Conservation (phyloP, 2,329 filamentous ascomycete genomes). For the Calonectria hawksworthii region DNA sequence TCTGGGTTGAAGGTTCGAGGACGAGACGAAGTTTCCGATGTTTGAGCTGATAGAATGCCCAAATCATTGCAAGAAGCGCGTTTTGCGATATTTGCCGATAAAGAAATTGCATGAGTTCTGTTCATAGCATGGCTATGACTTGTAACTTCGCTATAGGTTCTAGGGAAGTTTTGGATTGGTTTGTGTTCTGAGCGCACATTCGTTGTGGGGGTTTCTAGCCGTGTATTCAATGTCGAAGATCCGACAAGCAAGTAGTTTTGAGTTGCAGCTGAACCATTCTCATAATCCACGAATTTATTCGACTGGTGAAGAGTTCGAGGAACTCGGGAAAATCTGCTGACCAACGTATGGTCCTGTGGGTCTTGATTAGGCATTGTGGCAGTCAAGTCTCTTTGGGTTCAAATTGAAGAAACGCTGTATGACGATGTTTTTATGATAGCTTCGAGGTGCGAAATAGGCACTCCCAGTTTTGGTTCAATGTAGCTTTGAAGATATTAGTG, state of each 20-base stretch:
- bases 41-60: background rate
- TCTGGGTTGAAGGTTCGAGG: background rate
- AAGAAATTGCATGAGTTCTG: background rate
- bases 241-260: background rate
- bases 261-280: background rate
- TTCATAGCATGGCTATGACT: background rate
- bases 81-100: background rate
- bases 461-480: background rate
- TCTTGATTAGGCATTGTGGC: background rate
- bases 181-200: background rate
- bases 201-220: background rate
- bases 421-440: background rate
- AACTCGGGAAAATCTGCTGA: background rate
- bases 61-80: background rate
- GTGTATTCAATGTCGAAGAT: background rate
- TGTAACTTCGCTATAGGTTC: background rate
- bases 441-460: background rate
- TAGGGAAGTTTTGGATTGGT: background rate
- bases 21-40: background rate
- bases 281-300: background rate
- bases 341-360: background rate
- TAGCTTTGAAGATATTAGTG: background rate
- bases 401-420: background rate
- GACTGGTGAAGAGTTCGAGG: background rate
- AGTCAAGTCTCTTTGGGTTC: background rate